Base-by-base conservation (phyloP, 2,329 filamentous ascomycete genomes). In the Lasiodiplodia theobromae region DNA sequence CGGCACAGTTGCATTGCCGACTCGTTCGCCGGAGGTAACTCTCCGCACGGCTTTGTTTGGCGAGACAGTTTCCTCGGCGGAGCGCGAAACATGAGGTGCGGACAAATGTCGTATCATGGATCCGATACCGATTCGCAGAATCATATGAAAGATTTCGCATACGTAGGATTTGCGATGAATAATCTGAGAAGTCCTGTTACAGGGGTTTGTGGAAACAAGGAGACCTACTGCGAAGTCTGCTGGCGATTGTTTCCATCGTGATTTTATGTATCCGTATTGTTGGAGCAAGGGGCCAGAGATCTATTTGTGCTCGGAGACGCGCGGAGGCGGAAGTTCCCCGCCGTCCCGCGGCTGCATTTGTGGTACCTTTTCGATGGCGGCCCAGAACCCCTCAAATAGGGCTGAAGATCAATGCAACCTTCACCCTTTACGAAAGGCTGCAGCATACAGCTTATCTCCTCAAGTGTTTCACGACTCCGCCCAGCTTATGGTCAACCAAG, bases 231-330 rank as follows among this genome's bases (percentile, higher is more conserved):
- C 40, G 58, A 62, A 18, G 53, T 34, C 25, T 16, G 5, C 14
- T 1, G 51, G 52, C 16, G 52, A 31, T 3, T 12, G 21, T 44
- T 47, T 23, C 10, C 23, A 16, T 7, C 23, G 38, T n/a, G 21
- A 18, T 11, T 28, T 10, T 34, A 3, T 38, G 14, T 5, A 14
- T 21, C 25, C 0, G 23, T 14, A 23, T 11, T 16, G 52, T 12
- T 21, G 18, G 34, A 14, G 21, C 14, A 60, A 47, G 23, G 16
- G 34, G 40, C 38, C 34, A 44, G 37, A 34, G 56, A 40, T 44
- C 37, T 23, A 58, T 37, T 28, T 16, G n/a, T 12, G 25, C 25
- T 49, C 57, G 57, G 57, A 62, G 57, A 62, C 57, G 57, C 5
- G 40, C 16, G 40, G 40, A 18, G 37, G 23, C 57, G 57, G 57